These are phyloP conservation scores for Lepraria neglecta DNA, from an alignment of 495 filamentous ascomycete species.

Conservation along the genomic window DNA sequence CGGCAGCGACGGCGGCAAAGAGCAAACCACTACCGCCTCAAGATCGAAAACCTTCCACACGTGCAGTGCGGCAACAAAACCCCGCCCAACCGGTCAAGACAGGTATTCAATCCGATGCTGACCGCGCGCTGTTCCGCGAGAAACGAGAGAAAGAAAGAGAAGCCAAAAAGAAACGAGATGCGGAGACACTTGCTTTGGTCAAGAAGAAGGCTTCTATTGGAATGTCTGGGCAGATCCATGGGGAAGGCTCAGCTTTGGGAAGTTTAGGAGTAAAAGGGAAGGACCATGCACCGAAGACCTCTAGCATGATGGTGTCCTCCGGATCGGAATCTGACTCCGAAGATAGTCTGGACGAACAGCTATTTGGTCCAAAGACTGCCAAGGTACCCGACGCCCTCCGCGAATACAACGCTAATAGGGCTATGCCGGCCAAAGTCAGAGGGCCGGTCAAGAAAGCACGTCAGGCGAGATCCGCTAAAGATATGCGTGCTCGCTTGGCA, in stretches of 20 bases:
- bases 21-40: constrained; percentile 36
- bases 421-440: constrained; percentile 44
- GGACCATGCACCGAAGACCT: constrained; percentile 62
- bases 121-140: constrained; percentile 53
- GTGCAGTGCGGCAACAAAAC: constrained; percentile 26
- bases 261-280: constrained; percentile 75
- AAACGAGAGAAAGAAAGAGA: constrained; percentile 65
- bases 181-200: constrained; percentile 57
- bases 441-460: constrained; percentile 76
- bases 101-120: constrained; percentile 35
- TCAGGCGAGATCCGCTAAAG: constrained; percentile 69
- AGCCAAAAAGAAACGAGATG: constrained; percentile 64
- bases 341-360: constrained; percentile 56
- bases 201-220: constrained; percentile 48
- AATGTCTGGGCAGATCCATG: constrained; percentile 53
- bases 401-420: constrained; percentile 49
- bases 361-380: constrained; percentile 48
- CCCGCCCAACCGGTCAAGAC: constrained; percentile 37
- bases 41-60: constrained; percentile 29
- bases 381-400: constrained; percentile 39
- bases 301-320: constrained; percentile 80
- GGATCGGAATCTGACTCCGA: constrained; percentile 70
- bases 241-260: constrained; percentile 71
- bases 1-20: constrained; percentile 36
- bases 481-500: constrained; percentile 86